Evolutionary conservation across 2,329 filamentous ascomycete species (phyloP).

Genomic region (Calonectria pteridis): DNA sequence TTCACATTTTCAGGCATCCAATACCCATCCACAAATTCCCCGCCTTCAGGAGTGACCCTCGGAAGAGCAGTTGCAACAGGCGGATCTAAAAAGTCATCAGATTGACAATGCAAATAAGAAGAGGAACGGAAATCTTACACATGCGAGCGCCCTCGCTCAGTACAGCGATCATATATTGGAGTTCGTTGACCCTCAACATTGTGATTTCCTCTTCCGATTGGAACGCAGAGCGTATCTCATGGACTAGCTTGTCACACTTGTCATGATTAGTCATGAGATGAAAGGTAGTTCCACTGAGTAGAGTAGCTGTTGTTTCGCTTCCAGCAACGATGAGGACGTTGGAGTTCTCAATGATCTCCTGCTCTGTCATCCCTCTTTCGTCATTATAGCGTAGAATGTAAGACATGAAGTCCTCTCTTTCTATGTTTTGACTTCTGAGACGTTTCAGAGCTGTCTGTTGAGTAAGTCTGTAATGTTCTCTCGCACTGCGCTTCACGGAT

Average conservation of each 20-base stretch:
- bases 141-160: background rate
- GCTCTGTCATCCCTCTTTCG: background rate
- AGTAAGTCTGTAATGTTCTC: background rate
- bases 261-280: background rate
- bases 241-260: background rate
- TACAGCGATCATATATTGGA: background rate
- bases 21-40: background rate
- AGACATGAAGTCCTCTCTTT: background rate
- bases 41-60: background rate
- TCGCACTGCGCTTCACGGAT: background rate
- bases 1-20: background rate
- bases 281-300: background rate
- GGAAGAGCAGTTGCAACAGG: background rate
- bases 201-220: background rate
- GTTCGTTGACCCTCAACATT: background rate
- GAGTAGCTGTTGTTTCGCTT: background rate
- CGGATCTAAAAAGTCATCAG: background rate
- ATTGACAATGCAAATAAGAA: background rate
- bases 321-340: background rate
- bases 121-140: background rate
- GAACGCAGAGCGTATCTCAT: background rate
- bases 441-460: background rate
- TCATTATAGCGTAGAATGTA: background rate
- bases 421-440: background rate
- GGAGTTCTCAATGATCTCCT: background rate